phyloP scores from a whole-genome alignment of 192 early-diverging fungal species.

The Coemansia guatemalensis region DNA sequence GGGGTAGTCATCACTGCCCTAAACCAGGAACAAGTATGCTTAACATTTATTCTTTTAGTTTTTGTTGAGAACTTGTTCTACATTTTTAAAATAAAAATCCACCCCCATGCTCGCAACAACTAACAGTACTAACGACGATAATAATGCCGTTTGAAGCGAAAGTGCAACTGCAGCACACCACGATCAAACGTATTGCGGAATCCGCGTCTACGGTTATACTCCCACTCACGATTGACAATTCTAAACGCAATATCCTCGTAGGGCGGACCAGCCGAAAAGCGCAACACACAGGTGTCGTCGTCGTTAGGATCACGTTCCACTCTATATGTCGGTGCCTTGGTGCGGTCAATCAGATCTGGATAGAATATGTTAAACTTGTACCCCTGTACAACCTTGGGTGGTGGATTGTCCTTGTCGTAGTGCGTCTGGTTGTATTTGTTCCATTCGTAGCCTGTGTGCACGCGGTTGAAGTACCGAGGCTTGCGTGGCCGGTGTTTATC shows the following conservation, averaged over 20 bases:
- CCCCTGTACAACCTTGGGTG: slow-evolving; percentile 95
- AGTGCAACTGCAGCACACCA: slow-evolving; percentile 79
- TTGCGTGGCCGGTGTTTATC: slow-evolving; percentile 96
- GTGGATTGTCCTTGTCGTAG: slow-evolving; percentile 96
- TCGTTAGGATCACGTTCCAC: slow-evolving; percentile 66
- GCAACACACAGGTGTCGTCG: slow-evolving; percentile 82
- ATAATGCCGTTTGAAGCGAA: slow-evolving; percentile 79
- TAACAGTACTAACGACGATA: slow-evolving; percentile 64
- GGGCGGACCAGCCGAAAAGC: slow-evolving; percentile 92
- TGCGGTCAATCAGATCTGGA: slow-evolving; percentile 94
- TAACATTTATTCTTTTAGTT: too few species aligned
- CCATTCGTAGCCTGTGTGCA: slow-evolving; percentile 98
- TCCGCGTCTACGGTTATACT: slow-evolving; percentile 85
- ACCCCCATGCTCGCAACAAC: background rate
- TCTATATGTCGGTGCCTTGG: slow-evolving; percentile 85
- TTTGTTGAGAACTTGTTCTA: too few species aligned
- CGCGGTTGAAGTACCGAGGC: slow-evolving; percentile 94
- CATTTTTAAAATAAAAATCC: background rate
- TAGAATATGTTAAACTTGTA: slow-evolving; percentile 99
- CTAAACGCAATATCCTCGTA: slow-evolving; percentile 98
- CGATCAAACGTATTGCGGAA: slow-evolving; percentile 79
- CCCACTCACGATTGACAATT: slow-evolving; percentile 96
- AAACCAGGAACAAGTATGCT: too few species aligned
- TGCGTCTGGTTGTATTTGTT: slow-evolving; percentile 99
- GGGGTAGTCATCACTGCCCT: too few species aligned